Base-by-base conservation (phyloP, 768 basidiomycete species). In the Coprinopsis sp. region DNA sequence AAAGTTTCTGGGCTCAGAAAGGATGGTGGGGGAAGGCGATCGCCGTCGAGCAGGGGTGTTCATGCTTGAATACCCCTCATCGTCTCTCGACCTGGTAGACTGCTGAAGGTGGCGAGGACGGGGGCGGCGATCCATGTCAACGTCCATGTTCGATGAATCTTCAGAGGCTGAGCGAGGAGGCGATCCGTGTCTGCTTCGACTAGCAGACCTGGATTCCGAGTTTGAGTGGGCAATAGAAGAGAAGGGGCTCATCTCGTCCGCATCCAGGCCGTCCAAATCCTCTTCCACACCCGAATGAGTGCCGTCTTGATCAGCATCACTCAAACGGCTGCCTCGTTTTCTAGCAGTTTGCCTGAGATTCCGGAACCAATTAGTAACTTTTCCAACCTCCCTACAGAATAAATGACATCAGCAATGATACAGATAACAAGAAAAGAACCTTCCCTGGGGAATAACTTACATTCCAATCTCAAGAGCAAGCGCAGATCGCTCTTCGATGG, bases 311-410 rank as follows among this genome's bases (percentile, higher is more conserved):
- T 68, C 74, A 22, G 68, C 65, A 54, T 73, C 69, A 43, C 67
- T 66, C 24, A 65, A 60, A 52, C 68, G 77, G 65, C 73, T 80
- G 47, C 77, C 74, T 19, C 87, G 79, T 64, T 82, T 88, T 33
- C 87, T 69, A n/a, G 87, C 76, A 14, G 84, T 85, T 66, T 91
- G 87, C 29, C 87, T 78, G 47, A 90, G 72, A 59, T 91, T 91
- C 28, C 87, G 74, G 72, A 90, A 90, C 87, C 87, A 91, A 61
- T 91, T 91, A 14, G 87, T 88, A 43, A 91, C 87, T 65, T 87
- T 88, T 53, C 81, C 83, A 47, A 90, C 64, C 64, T 91, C 87
- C 87, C 79, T 82, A 57, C 49, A 47, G 51, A 46, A 44, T 58
- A 48, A 49, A 55, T 27, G 42, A 54, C 31, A 49, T 47, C 46